Evolutionary conservation across 495 filamentous ascomycete genomes (phyloP), one percentile per base, ranked within the genome.

Genomic region (Polyplosphaeria fusca): DNA sequence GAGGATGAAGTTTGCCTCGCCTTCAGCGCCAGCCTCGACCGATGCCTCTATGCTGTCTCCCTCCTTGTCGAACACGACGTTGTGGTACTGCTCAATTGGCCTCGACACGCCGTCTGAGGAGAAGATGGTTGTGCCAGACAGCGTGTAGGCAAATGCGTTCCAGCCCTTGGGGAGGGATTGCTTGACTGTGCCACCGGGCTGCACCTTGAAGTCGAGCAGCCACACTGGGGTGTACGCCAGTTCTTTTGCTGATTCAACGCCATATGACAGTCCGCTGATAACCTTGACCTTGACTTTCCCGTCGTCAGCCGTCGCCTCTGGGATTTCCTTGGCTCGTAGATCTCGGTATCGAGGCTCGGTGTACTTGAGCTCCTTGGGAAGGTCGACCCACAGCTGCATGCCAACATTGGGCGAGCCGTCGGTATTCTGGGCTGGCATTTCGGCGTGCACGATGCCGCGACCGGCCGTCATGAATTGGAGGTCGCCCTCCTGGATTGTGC

Each of bases 401-500:
- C 92, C 92, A 55, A 95, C 82, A 65, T 89, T 95, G 41, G 86
- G 76, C 41, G 74, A 79, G 4, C 89, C 91, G 67, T 94, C 87
- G 2, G 71, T 56, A 60, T 88, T 88, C 68, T 89, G 85, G 40
- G 83, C 78, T 18, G 92, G 92, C 91, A 97, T 97, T 74, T 97
- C 92, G 9, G 93, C 89, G 67, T 97, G 92, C 79, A 97, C 86
- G 67, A 96, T 95, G 4, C 92, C 92, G 3, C 81, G 75, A 0
- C 92, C 92, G 3, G 92, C 92, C 0, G 92, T 96, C 92, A 97
- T 97, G 81, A 97, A 97, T 68, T 97, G 92, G 38, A 97, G 71
- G 54, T 95, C 93, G 2, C 92, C 92, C 0, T 85, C 70, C 46
- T 86, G 79, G 58, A 98, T 92, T 4, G 87, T 91, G 44, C 91